Evolutionary conservation across 2,329 filamentous ascomycete genomes (phyloP).

Genomic region (Cordyceps cateniannulata): DNA sequence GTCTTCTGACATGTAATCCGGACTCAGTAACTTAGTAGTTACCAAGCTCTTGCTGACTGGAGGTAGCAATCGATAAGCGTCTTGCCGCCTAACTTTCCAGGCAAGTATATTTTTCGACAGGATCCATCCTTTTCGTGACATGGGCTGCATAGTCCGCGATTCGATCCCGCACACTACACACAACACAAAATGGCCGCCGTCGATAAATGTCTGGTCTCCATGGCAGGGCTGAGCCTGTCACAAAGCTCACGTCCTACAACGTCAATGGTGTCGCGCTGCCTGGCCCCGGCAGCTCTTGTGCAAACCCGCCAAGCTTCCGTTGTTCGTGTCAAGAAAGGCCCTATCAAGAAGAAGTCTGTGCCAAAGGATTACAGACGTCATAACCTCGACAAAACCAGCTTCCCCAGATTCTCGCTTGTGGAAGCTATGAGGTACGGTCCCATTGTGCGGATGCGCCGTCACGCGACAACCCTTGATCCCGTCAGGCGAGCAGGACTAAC

Average conservation of each 20-base stretch:
- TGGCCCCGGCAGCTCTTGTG: conserved; percentile 37
- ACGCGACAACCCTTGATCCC: not conserved
- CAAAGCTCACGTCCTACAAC: conserved; percentile 35
- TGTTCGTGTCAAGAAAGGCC: conserved; percentile 41
- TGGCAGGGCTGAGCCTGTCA: conserved; percentile 44
- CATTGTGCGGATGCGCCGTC: not conserved
- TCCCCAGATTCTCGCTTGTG: conserved; percentile 66
- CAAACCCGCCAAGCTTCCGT: conserved; percentile 37
- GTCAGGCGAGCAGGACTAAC: conserved; percentile 11
- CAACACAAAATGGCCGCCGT: conserved; percentile 40
- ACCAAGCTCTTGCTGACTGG: too few relatives aligned
- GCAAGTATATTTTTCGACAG: conserved; percentile 12
- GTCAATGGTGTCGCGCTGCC: conserved; percentile 40
- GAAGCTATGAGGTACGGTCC: conserved; percentile 81
- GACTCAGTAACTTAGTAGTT: too few relatives aligned
- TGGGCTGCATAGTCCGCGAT: conserved; percentile 1
- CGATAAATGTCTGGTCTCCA: conserved; percentile 47
- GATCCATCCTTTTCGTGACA: conserved; percentile 13
- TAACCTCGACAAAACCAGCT: conserved; percentile 57
- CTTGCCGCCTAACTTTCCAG: conserved; percentile 21
- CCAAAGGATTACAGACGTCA: conserved; percentile 63
- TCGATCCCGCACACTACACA: not conserved
- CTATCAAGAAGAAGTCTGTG: conserved; percentile 49
- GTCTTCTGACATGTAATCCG: too few relatives aligned
- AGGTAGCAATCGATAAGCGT: conserved; percentile 12